phyloP scores from a whole-genome alignment of 352 stramenopile genomes.

The Phytophthora capsici region DNA sequence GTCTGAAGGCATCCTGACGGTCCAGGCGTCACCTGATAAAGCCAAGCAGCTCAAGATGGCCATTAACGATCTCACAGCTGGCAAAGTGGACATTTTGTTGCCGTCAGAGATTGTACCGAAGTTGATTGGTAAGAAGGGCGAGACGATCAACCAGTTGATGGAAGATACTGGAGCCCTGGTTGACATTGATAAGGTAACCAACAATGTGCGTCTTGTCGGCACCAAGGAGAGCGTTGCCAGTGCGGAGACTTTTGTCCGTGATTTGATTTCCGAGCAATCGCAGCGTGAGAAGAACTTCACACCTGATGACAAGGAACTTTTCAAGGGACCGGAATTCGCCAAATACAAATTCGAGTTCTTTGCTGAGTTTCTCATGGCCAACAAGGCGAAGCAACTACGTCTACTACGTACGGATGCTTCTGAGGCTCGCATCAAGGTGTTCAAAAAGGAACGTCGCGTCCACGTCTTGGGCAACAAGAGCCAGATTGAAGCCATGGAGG shows the following conservation, averaged over 20 bases:
- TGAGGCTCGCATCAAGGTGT: slow-evolving; percentile 74
- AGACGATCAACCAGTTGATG: slow-evolving; percentile 88
- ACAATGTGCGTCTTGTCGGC: slow-evolving; percentile 69
- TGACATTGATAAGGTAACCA: slow-evolving; percentile 83
- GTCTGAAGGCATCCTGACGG: slow-evolving; percentile 67
- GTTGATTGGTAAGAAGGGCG: slow-evolving; percentile 86
- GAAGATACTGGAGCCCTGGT: slow-evolving; percentile 75
- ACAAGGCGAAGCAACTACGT: slow-evolving; percentile 78
- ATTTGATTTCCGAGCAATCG: slow-evolving; percentile 70
- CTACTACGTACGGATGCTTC: slow-evolving; percentile 59
- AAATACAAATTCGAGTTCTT: slow-evolving; percentile 78
- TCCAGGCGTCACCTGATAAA: slow-evolving; percentile 57
- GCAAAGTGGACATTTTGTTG: slow-evolving; percentile 65
- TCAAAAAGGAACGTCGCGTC: slow-evolving; percentile 68
- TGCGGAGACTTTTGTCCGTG: slow-evolving; percentile 65
- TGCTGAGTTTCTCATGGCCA: slow-evolving; percentile 79
- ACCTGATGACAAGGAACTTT: slow-evolving; percentile 49
- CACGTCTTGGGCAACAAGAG: slow-evolving; percentile 73
- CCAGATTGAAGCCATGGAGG: slow-evolving; percentile 66
- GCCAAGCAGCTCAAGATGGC: slow-evolving; percentile 57
- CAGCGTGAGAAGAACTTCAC: slow-evolving; percentile 64
- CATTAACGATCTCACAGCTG: slow-evolving; percentile 59
- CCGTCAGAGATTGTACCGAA: slow-evolving; percentile 82
- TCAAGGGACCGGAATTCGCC: slow-evolving; percentile 49
- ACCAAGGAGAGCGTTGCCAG: slow-evolving; percentile 60